Base-by-base conservation (phyloP, 2,329 filamentous ascomycete genomes). In the Dissoconium aciculare region DNA sequence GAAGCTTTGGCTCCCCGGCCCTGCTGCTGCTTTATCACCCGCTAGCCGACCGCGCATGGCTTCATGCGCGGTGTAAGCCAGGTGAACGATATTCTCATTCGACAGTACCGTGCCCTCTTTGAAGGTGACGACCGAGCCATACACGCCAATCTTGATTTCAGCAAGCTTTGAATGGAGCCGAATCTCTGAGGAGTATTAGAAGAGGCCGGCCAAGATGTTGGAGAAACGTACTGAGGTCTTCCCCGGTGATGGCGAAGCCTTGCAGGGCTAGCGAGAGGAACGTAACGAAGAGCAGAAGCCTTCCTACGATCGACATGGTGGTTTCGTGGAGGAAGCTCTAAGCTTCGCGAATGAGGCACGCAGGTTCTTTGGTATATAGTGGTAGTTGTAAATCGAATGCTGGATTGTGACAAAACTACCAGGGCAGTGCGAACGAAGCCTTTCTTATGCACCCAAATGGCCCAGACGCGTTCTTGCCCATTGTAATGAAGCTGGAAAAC, bases 121-220 rank as follows among this genome's bases (percentile, higher is more conserved):
- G 19, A 23, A 8, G 8, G 8, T n/a, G 8, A 23, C 8, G 19
- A 23, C n/a, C 8, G 19, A 23, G n/a, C n/a, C 19, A 23, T 8
- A 23, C 8, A 23, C 19, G 19, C 8, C n/a, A 8, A 8, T 23
- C n/a, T 23, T 23, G 8, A 8, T 23, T n/a, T 23, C 8, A 8
- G 8, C 8, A 8, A 23, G 8, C 8, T 23, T 23, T n/a, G 19
- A 8, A n/a, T 23, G 8, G 19, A 23, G 19, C 19, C n/a, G 8
- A 23, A 23, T 23, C n/a, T 23, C 19, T 23, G n/a, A n/a, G n/a
- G 8, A n/a, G n/a, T 23, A n/a, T 23, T 23, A 23, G n/a, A n/a
- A 23, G 19, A 23, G 19, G 19, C 8, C 19, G n/a, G 19, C n/a
- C n/a, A 8, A n/a, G 19, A 23, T n/a, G 19, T 8, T 23, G 19